A percentile compares a stretch with the other conserved stretches of the same genome.
Evolutionary conservation across 2,329 filamentous ascomycete species (phyloP).

Genomic region (Epichloe uncinata): DNA sequence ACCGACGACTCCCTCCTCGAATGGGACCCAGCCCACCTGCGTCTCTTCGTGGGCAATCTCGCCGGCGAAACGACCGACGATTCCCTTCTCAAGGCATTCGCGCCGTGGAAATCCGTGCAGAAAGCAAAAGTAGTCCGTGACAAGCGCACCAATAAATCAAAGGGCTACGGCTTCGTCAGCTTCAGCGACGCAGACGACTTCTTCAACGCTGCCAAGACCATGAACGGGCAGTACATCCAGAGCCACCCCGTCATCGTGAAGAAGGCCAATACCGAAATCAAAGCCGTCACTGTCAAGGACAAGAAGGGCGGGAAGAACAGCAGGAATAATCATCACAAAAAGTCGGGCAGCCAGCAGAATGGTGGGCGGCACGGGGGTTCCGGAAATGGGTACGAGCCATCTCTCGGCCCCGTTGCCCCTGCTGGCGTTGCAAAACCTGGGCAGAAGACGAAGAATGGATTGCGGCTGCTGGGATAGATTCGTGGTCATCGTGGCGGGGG

Average conservation of each 20-base stretch:
- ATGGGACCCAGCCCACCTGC: constrained; percentile 91
- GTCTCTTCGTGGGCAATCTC: constrained; percentile 91
- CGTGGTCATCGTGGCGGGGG: too few relatives aligned
- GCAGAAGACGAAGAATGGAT: constrained; percentile 53
- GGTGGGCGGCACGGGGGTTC: constrained; percentile 16
- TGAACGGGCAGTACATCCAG: constrained; percentile 98
- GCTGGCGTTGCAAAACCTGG: constrained; percentile 47
- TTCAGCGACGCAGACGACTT: constrained; percentile 94
- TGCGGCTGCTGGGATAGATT: constrained; percentile 44
- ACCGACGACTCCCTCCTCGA: constrained; percentile 78
- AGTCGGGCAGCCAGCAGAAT: background rate
- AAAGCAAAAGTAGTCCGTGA: constrained; percentile 91
- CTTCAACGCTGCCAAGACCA: constrained; percentile 91
- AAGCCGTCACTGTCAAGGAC: constrained; percentile 55
- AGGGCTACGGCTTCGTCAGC: constrained; percentile 92
- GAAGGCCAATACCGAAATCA: constrained; percentile 86
- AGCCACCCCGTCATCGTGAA: constrained; percentile 84
- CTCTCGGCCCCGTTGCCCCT: constrained; percentile 34
- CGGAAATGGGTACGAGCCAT: constrained; percentile 32
- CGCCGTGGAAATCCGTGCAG: constrained; percentile 73
- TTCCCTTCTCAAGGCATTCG: constrained; percentile 84
- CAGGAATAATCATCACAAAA: constrained; percentile 17
- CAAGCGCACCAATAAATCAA: constrained; percentile 91
- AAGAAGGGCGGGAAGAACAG: constrained; percentile 28
- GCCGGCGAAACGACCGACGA: constrained; percentile 97